phyloP scores from a whole-genome alignment of 1,284 basidiomycete genomes.

The Butyriboletus regius region DNA sequence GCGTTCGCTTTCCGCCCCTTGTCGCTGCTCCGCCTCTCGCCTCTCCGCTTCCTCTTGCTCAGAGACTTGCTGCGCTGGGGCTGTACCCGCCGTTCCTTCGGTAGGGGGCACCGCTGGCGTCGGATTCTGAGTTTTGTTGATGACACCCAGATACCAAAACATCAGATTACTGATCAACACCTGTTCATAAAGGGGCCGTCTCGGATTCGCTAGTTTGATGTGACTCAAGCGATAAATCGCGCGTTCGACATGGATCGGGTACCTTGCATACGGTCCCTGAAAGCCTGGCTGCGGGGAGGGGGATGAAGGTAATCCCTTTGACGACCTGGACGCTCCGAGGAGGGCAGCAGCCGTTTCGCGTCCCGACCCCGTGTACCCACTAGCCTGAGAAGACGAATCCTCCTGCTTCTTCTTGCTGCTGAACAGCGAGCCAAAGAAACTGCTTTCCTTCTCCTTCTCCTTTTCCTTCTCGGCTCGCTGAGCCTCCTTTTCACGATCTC shows the following conservation, averaged over 20 bases:
- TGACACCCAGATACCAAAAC: constrained; percentile 99
- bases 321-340: constrained; percentile 73
- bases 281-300: constrained; percentile 54
- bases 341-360: constrained; percentile 77
- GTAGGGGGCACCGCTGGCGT: constrained; percentile 30
- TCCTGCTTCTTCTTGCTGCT: constrained; percentile 77
- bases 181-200: constrained; percentile 93
- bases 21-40: constrained; percentile 42
- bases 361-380: constrained; percentile 52
- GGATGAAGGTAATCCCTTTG: constrained; percentile 55
- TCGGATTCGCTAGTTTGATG: constrained; percentile 96
- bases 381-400: constrained; percentile 44
- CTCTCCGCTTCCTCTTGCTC: constrained; percentile 34
- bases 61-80: constrained; percentile 14
- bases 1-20: constrained; percentile 41
- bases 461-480: constrained; percentile 49
- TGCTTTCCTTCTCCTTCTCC: constrained; percentile 53
- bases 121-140: constrained; percentile 72
- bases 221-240: constrained; percentile 95
- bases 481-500: constrained; percentile 43
- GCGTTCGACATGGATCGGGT: constrained; percentile 96
- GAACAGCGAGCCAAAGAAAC: constrained; percentile 86
- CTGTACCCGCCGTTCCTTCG: constrained; percentile 12
- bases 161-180: constrained; percentile 97
- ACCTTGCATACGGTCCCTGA: constrained; percentile 68